Evolutionary conservation across 345 rosid species (phyloP), one percentile per base, ranked within the genome.

Genomic region (Brassica juncea): DNA sequence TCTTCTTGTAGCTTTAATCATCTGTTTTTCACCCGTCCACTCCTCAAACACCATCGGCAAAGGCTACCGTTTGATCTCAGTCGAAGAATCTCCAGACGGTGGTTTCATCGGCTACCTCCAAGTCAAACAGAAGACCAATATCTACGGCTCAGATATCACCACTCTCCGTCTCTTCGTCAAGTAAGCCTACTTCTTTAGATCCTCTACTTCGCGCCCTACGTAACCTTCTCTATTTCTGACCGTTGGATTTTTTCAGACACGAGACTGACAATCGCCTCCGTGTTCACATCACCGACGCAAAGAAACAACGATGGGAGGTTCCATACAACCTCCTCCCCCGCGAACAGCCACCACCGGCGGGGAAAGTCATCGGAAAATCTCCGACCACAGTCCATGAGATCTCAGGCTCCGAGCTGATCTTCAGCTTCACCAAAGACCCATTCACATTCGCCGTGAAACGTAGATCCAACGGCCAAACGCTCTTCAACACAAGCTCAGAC

Each of bases 221-320:
- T 74, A n/a, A 68, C 67, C 15, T 60, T 11, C 19, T 28, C 12
- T 1, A 23, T 64, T 81, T 8, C 73, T 80, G 3, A 66, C 72
- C 76, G 69, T 75, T 80, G 30, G 80, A 65, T 63, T 70, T 65
- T 72, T 0, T 4, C 88, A 95, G 98, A 84, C 98, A 93, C 71
- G 99, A 96, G 63, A 87, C 91, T 6, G 84, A 85, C 6, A 84
- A 78, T 47, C 97, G 99, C 28, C 83, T 96, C 57, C 88, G 97
- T 66, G 97, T 96, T 6, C 88, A 85, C 83, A 92, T 92, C 68
- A 93, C 99, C 2, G 99, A 96, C 81, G 97, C 99, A 1, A 78
- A 77, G 83, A 87, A 92, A 73, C 89, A 84, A 84, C 78, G 99
- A 78, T 96, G 99, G 99, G 98, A 92, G 81, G 97, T 96, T 1